Percentiles rank a stretch among this genome's conserved stretches.
Evolutionary conservation across 1,139 yeast genomes (phyloP).

Genomic region (Scheffersomyces titani): DNA sequence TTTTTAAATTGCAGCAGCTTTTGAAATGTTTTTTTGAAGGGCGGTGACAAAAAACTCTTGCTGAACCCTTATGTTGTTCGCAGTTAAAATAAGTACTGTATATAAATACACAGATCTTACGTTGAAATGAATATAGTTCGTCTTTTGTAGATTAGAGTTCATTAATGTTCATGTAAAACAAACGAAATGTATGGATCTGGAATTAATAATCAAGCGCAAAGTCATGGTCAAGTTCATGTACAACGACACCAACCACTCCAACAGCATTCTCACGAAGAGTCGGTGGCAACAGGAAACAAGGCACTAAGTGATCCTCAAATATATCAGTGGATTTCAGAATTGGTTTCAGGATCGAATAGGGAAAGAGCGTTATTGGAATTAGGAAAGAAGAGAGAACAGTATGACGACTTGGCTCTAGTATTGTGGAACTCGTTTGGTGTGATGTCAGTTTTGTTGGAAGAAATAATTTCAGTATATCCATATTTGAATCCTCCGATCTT

Average conservation of each 20-base stretch:
- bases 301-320: constrained; percentile 86
- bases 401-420: constrained; percentile 89
- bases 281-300: constrained; percentile 26
- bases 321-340: constrained; percentile 85
- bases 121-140: neutral
- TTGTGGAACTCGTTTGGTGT: constrained; percentile 97
- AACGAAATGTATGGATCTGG: neutral
- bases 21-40: too few species aligned
- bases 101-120: neutral
- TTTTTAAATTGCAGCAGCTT: too few species aligned
- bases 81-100: neutral
- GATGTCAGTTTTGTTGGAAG: constrained; percentile 88
- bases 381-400: constrained; percentile 92
- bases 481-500: constrained; percentile 83
- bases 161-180: neutral
- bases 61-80: too few species aligned
- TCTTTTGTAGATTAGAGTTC: neutral
- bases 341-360: constrained; percentile 85
- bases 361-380: constrained; percentile 90
- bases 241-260: neutral
- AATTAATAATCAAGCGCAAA: neutral
- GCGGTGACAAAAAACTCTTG: too few species aligned
- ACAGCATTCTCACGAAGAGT: constrained; percentile 4
- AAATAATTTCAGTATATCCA: constrained; percentile 88
- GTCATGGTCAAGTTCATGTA: neutral